Evolutionary conservation across 208 protist genomes (phyloP).

Genomic region (Crithidia expoeki): DNA sequence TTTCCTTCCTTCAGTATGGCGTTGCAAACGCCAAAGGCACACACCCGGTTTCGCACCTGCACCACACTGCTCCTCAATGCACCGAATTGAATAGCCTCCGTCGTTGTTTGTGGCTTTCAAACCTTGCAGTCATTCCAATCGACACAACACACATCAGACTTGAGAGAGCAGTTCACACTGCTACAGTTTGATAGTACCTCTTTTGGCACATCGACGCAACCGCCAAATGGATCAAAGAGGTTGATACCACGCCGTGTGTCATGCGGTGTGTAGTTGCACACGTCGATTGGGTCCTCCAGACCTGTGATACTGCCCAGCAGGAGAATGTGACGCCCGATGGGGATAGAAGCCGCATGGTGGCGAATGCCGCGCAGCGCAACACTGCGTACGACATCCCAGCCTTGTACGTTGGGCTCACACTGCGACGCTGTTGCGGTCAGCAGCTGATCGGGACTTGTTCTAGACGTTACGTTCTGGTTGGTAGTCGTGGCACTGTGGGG

Average conservation of each 20-base stretch:
- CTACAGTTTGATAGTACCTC: neutral
- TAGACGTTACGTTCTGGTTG: too few species aligned
- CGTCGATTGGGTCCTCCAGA: neutral
- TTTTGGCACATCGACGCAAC: neutral
- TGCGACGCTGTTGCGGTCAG: neutral
- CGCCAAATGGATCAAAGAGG: neutral
- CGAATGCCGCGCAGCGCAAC: constrained; percentile 3
- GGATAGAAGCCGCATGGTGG: constrained; percentile 10
- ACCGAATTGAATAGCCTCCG: neutral
- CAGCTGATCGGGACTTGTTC: too few species aligned
- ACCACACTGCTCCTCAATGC: constrained; percentile 36
- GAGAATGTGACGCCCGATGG: constrained; percentile 14
- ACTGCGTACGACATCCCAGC: constrained; percentile 9
- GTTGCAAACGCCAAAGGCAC: constrained; percentile 51
- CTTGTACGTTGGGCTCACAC: constrained; percentile 4
- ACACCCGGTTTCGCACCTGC: constrained; percentile 28
- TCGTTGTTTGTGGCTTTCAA: neutral
- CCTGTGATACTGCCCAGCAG: constrained; percentile 8
- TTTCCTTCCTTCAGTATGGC: constrained; percentile 31
- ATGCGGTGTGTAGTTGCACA: constrained; percentile 8
- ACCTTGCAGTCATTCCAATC: neutral
- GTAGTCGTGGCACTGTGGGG: too few species aligned
- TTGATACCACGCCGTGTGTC: constrained; percentile 22
- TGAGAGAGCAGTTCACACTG: neutral
- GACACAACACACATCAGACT: neutral